Base-by-base conservation (phyloP, 2,329 filamentous ascomycete species). In the Xylogone sp. region DNA sequence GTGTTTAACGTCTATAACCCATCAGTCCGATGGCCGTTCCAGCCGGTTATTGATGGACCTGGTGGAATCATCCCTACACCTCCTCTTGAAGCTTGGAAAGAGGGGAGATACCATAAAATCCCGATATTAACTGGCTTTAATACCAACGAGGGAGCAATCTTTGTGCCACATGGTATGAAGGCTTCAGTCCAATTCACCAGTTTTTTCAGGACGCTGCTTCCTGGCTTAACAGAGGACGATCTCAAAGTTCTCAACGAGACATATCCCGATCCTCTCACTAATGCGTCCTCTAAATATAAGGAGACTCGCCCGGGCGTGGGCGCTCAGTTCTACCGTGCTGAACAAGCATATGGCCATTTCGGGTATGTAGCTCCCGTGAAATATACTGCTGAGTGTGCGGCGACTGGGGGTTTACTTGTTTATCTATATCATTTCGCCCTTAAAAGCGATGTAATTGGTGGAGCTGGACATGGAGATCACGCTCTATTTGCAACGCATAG, bases 121-220 rank as follows among this genome's bases (percentile, higher is more conserved):
- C 81, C 83, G 7, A 76, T 90, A 46, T 69, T 90, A 46, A 88
- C 84, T 0, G 86, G 86, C 7, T 90, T 84, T 71, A 85, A 84
- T 66, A 79, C 81, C 39, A 83, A 89, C 60, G 87, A 90, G 65
- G 87, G 86, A 16, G 76, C 82, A 1, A 65, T 74, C 34, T 90
- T 89, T 62, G 78, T 88, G 1, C 78, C 83, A 0, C 65, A 70
- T 13, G 59, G 65, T 6, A 72, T 78, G 49, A 68, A 72, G 13
- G 71, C 70, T 2, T 69, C 76, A 10, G 68, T 65, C 0, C 74
- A 83, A 10, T 86, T 88, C 63, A 72, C 72, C 2, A 53, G 65
- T 2, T 88, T 89, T 66, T 88, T 88, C 72, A 64, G 68, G 0
- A 71, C 68, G 0, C 75, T 90, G 9, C 75, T 90, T 12, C 86